Evolutionary conservation across 2,329 filamentous ascomycete species (phyloP), one percentile per base, ranked within the genome.

Genomic region (Blastomyces emzantsi): DNA sequence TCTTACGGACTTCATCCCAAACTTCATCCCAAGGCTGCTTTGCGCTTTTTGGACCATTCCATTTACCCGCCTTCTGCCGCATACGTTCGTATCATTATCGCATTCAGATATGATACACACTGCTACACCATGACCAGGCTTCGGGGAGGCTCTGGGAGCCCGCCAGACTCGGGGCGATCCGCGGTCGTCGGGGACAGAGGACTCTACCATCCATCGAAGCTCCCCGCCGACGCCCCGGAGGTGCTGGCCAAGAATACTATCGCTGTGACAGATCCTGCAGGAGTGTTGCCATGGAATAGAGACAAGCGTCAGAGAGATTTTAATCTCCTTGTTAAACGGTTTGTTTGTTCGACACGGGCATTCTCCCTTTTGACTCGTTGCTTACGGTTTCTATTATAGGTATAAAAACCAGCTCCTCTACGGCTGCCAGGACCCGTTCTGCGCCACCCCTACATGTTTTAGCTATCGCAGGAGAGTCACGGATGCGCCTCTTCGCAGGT

Each of bases 341-440:
- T 72, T 67, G 82, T 49, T 17, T 62, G 33, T 11, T 25, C 30
- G 36, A 22, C 55, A 13, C 36, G 9, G n/a, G 6, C 19, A 15
- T 8, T 54, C 15, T 7, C 51, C 15, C 9, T 39, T n/a, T 39
- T 22, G 4, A 4, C 36, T 19, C 45, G 1, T 36, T 62, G n/a
- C 9, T 62, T 22, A 25, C 30, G 17, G 17, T 39, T 19, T 7
- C 28, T n/a, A 30, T 11, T 19, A 33, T 62, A 93, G 90, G 70
- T 95, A 90, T 72, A 86, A 92, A 60, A 80, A 84, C 43, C 92
- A 96, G 76, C 84, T 96, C n/a, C 85, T 91, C 63, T 83, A 89
- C 67, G 92, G 92, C 67, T 96, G 92, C 73, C 85, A 85, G 66
- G 84, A 83, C 67, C 78, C 81, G 62, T 79, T 81, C 61, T 96